These are phyloP conservation scores for Globisporangium cystogenes DNA, from an alignment of 352 stramenopile genomes.

Conservation along the genomic window DNA sequence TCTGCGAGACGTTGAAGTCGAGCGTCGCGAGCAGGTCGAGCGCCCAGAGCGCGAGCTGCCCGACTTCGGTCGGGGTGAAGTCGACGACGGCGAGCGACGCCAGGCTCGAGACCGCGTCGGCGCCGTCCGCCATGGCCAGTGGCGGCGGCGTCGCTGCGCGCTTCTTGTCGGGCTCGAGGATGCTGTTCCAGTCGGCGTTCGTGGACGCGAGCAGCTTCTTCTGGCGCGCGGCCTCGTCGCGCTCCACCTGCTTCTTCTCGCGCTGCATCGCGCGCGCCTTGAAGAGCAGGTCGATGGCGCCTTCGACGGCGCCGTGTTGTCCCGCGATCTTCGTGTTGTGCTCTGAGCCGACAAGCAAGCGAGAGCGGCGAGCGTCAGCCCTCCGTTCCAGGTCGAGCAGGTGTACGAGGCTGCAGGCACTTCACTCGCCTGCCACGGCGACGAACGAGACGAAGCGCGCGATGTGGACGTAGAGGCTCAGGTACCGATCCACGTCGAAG, in stretches of 20 bases:
- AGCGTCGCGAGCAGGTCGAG: slow-evolving; percentile 60
- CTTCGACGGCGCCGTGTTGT: slow-evolving; percentile 53
- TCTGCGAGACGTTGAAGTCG: slow-evolving; percentile 65
- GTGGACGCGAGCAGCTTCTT: slow-evolving; percentile 17
- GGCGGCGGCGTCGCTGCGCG: slow-evolving; percentile 13
- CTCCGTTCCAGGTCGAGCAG: background rate
- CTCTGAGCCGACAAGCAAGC: slow-evolving; percentile 17
- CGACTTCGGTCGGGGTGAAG: slow-evolving; percentile 60
- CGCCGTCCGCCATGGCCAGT: slow-evolving; percentile 16
- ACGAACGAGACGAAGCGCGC: slow-evolving; percentile 62
- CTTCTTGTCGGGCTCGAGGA: slow-evolving; percentile 28
- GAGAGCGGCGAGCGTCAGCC: background rate
- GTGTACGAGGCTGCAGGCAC: background rate
- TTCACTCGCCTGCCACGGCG: slow-evolving; percentile 31
- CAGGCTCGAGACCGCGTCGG: slow-evolving; percentile 25
- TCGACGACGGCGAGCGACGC: slow-evolving; percentile 46
- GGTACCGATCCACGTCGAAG: slow-evolving; percentile 52
- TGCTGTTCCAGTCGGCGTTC: slow-evolving; percentile 28
- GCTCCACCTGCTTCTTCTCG: slow-evolving; percentile 31
- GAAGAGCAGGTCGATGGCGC: slow-evolving; percentile 51
- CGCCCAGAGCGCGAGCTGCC: slow-evolving; percentile 63
- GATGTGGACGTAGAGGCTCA: slow-evolving; percentile 51
- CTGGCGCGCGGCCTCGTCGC: slow-evolving; percentile 26
- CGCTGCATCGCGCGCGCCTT: slow-evolving; percentile 54
- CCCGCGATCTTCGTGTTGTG: slow-evolving; percentile 54